Conservation (phyloP, 441 rosid genomes). For the Erodium moschatum region DNA sequence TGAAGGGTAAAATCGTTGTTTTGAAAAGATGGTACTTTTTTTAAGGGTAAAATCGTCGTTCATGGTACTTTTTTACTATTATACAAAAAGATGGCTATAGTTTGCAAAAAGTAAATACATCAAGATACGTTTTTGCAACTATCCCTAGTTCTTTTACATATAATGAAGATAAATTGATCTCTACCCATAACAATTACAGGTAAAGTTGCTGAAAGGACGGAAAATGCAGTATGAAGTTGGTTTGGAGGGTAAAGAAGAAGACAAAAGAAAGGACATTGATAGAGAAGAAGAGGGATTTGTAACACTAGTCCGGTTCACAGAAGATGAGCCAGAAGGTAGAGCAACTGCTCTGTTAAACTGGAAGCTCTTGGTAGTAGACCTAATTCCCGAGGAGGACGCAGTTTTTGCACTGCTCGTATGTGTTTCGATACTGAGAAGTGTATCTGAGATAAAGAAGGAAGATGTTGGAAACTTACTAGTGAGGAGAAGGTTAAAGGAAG, state of each 20-base stretch:
- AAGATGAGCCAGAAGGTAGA: slow-evolving; percentile 52
- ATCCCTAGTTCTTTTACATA: no score
- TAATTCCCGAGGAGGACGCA: slow-evolving; percentile 67
- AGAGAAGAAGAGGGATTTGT: slow-evolving; percentile 33
- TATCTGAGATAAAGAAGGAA: slow-evolving; percentile 52
- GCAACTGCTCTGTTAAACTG: slow-evolving; percentile 76
- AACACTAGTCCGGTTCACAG: slow-evolving; percentile 50
- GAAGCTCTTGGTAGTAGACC: slow-evolving; percentile 55
- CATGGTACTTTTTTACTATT: no score
- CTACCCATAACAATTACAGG: slow-evolving; percentile 21
- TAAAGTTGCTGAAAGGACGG: slow-evolving; percentile 50
- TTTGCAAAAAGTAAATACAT: no score
- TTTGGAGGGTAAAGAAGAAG: slow-evolving; percentile 18
- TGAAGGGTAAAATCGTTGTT: no score
- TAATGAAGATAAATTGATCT: no score
- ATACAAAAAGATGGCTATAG: no score
- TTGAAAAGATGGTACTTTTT: no score
- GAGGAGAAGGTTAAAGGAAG: slow-evolving; percentile 58
- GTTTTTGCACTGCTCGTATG: slow-evolving; percentile 52
- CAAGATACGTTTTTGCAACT: no score
- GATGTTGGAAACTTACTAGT: slow-evolving; percentile 55
- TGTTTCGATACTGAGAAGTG: slow-evolving; percentile 52
- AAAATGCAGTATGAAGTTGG: slow-evolving; percentile 47
- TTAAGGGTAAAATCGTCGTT: no score
- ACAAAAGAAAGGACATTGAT: slow-evolving; percentile 8